A percentile compares a stretch with the other conserved stretches of the same genome.
Conservation (phyloP, 2,329 filamentous ascomycete genomes). For the Ophidiomyces ophidiicola region DNA sequence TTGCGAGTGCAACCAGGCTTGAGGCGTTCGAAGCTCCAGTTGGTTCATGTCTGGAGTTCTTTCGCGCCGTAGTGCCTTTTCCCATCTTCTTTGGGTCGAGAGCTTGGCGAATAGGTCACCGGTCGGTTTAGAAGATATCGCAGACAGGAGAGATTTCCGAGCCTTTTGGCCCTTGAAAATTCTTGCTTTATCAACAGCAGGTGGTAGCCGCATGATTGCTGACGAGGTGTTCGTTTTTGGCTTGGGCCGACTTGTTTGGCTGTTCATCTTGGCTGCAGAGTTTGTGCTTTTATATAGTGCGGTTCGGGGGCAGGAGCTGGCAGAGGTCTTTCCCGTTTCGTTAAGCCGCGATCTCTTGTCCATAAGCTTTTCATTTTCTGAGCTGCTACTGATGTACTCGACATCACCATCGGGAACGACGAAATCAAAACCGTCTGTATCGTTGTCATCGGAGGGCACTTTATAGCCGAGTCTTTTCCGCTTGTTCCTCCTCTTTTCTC, state of each 20-base stretch:
- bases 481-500: slow-evolving; percentile 22
- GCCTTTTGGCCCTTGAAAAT: slow-evolving; percentile 4
- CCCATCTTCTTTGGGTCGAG: slow-evolving; percentile 21
- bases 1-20: slow-evolving; percentile 20
- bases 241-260: background rate
- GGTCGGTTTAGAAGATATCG: background rate
- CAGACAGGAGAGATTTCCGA: background rate
- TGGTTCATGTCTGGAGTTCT: slow-evolving; percentile 27
- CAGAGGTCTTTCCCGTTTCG: background rate
- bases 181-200: background rate
- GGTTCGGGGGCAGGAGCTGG: background rate
- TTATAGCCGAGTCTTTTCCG: slow-evolving; percentile 19
- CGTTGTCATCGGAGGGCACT: background rate
- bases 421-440: background rate
- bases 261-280: background rate
- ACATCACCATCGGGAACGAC: background rate
- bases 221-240: background rate
- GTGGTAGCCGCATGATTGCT: background rate
- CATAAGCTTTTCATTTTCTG: slow-evolving; percentile 2
- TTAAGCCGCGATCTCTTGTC: background rate
- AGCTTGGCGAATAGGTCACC: slow-evolving; percentile 17
- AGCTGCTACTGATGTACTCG: background rate
- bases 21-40: slow-evolving; percentile 27
- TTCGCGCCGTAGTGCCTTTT: slow-evolving; percentile 26
- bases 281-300: background rate